These are phyloP conservation scores for Apiospora pterosperma DNA, from an alignment of 2,329 filamentous ascomycete genomes.

Conservation along the genomic window DNA sequence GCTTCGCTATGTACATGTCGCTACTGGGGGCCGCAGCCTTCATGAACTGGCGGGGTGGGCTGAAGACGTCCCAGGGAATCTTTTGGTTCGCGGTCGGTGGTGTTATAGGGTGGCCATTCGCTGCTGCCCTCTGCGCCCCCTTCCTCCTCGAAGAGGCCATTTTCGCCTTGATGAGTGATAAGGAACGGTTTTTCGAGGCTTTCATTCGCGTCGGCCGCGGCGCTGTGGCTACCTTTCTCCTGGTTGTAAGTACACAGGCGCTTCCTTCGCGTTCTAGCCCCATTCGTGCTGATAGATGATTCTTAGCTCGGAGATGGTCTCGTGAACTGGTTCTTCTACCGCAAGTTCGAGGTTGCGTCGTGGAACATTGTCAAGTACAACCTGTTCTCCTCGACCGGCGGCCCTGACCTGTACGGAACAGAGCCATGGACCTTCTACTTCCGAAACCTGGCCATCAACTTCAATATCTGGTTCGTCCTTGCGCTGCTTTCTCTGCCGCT, in stretches of 20 bases:
- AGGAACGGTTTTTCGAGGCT: conserved; percentile 57
- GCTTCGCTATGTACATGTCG: conserved; percentile 92
- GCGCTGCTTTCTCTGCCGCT: conserved; percentile 73
- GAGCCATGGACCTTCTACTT: conserved; percentile 98
- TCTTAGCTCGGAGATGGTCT: conserved; percentile 62
- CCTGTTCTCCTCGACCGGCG: conserved; percentile 76
- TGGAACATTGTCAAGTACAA: conserved; percentile 97
- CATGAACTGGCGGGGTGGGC: conserved; percentile 80
- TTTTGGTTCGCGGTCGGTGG: conserved; percentile 87
- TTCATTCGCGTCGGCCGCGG: conserved; percentile 65
- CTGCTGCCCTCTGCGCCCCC: conserved; percentile 74
- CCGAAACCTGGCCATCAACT: conserved; percentile 87
- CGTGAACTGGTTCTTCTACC: conserved; percentile 84
- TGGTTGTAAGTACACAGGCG: conserved; percentile 57
- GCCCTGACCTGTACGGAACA: conserved; percentile 89
- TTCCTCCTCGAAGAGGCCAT: conserved; percentile 77
- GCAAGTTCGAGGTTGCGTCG: conserved; percentile 70
- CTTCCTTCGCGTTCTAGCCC: not conserved
- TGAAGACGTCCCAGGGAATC: conserved; percentile 79
- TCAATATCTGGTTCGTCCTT: conserved; percentile 89
- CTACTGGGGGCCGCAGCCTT: conserved; percentile 86
- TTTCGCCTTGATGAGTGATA: conserved; percentile 49
- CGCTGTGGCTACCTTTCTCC: conserved; percentile 57
- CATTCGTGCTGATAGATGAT: not conserved
- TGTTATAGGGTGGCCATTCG: conserved; percentile 92